phyloP scores from a whole-genome alignment of 1,139 yeast species.

The Protomyces arabidopsidicola region DNA sequence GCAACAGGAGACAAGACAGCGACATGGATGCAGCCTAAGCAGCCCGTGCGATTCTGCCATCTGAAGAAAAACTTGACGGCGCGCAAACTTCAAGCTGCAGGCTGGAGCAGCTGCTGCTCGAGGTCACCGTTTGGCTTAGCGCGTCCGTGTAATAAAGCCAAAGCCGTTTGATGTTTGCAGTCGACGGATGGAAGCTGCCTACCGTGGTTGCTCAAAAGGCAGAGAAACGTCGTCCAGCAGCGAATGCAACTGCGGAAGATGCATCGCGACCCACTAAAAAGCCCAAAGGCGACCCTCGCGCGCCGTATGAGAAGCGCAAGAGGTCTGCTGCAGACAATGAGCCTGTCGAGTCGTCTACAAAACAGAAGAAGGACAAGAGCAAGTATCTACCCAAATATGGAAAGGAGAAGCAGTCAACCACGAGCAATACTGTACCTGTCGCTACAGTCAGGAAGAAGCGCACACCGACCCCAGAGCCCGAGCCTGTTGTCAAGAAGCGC shows the following conservation, averaged over 20 bases:
- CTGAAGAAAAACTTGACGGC: not conserved
- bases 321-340: not conserved
- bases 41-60: not conserved
- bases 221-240: slow-evolving; percentile 12
- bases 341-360: not conserved
- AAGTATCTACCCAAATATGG: slow-evolving; percentile 13
- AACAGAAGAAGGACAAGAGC: slow-evolving; percentile 9
- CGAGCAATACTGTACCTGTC: slow-evolving; percentile 12
- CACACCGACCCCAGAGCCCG: slow-evolving; percentile 12
- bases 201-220: slow-evolving; percentile 21
- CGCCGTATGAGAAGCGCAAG: not conserved
- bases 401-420: slow-evolving; percentile 3
- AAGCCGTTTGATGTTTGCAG: slow-evolving; percentile 9
- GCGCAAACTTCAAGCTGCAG: too few relatives aligned
- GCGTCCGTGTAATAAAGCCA: too few relatives aligned
- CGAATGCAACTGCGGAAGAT: not conserved
- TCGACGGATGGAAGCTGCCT: slow-evolving; percentile 23
- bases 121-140: too few relatives aligned
- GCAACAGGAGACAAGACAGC: too few relatives aligned
- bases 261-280: not conserved
- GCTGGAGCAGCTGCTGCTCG: too few relatives aligned
- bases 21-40: too few relatives aligned
- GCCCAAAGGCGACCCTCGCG: not conserved
- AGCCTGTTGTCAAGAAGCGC: not conserved
- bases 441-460: slow-evolving; percentile 2